Conservation (phyloP, 352 stramenopile genomes). For the Phytophthora megakarya region DNA sequence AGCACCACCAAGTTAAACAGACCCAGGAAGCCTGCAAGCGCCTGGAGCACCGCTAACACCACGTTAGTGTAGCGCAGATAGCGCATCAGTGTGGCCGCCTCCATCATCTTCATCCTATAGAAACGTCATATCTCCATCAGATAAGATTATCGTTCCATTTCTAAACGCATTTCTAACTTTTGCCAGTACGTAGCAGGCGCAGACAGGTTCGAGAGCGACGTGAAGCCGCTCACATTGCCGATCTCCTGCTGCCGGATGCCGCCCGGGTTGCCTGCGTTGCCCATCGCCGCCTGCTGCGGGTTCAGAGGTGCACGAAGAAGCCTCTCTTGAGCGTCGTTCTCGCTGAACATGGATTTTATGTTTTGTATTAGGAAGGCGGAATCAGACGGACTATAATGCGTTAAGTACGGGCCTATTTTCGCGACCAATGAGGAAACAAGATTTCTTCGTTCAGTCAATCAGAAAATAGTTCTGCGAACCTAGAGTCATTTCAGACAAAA, state of each 20-base stretch:
- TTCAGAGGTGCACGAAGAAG: constrained; percentile 44
- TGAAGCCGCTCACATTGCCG: constrained; percentile 34
- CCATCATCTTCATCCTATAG: constrained; percentile 66
- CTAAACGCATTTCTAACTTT: constrained; percentile 34
- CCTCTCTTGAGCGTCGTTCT: constrained; percentile 35
- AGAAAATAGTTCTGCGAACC: too few species aligned
- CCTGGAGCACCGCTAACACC: constrained; percentile 77
- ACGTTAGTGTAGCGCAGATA: constrained; percentile 88
- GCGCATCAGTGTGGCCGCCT: constrained; percentile 72
- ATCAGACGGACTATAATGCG: background rate
- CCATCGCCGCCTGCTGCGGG: constrained; percentile 29
- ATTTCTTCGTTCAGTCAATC: too few species aligned
- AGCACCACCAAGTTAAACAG: constrained; percentile 87
- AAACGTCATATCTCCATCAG: constrained; percentile 11
- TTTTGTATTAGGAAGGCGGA: constrained; percentile 2
- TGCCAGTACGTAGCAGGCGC: constrained; percentile 45
- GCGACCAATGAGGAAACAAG: too few species aligned
- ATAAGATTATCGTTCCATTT: constrained; percentile 2
- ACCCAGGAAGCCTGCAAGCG: constrained; percentile 80
- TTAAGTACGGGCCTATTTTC: too few species aligned
- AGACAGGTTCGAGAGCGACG: constrained; percentile 39
- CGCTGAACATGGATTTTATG: constrained; percentile 36
- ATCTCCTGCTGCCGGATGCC: constrained; percentile 37
- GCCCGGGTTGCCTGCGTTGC: constrained; percentile 23
- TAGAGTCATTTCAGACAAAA: too few species aligned